phyloP scores from a whole-genome alignment of 805 yeast genomes.

The Lachancea sp. region DNA sequence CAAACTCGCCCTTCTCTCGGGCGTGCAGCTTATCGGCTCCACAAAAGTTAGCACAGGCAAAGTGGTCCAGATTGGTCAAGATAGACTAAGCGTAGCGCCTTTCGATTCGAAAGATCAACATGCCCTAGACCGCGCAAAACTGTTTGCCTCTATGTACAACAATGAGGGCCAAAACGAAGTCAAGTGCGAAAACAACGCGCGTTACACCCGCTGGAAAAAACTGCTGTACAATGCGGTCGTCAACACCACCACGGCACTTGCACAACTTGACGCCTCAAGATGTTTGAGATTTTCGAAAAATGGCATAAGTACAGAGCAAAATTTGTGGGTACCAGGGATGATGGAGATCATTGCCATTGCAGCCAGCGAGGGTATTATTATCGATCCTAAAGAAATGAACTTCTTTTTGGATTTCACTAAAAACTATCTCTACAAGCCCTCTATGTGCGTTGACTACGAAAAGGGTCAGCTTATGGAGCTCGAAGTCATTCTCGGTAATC shows the following conservation, averaged over 20 bases:
- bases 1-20: conserved; percentile 40
- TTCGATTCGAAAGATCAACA: conserved; percentile 36
- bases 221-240: conserved; percentile 60
- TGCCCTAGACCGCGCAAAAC: conserved; percentile 34
- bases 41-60: conserved; percentile 42
- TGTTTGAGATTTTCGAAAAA: conserved; percentile 38
- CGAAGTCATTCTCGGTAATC: conserved; percentile 66
- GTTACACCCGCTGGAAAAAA: conserved; percentile 53
- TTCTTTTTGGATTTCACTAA: conserved; percentile 48
- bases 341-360: conserved; percentile 57
- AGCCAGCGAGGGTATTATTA: conserved; percentile 46
- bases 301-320: conserved; percentile 28
- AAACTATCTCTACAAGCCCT: conserved; percentile 50
- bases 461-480: conserved; percentile 62
- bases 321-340: conserved; percentile 50
- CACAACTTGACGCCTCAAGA: conserved; percentile 51
- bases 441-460: conserved; percentile 61
- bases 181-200: conserved; percentile 39
- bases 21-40: conserved; percentile 59
- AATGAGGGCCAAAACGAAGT: conserved; percentile 37
- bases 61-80: conserved; percentile 46
- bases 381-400: conserved; percentile 44
- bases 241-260: conserved; percentile 54
- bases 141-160: conserved; percentile 37
- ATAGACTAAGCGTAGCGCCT: conserved; percentile 45